These are phyloP conservation scores for Pseudogymnoascus sp. DNA, from an alignment of 2,329 filamentous ascomycete species.

Conservation along the genomic window DNA sequence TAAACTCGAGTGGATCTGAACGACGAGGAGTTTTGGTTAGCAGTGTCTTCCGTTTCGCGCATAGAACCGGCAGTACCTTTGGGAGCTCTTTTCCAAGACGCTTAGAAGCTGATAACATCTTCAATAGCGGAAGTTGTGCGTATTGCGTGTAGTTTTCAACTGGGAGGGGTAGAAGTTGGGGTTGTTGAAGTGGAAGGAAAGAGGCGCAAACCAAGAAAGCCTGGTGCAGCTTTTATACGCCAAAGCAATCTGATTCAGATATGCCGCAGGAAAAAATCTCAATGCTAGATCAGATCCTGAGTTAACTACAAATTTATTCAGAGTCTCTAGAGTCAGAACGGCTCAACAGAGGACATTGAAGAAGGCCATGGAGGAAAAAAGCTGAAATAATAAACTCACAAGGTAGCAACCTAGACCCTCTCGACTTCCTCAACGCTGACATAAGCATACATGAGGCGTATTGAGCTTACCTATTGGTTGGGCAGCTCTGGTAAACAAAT, in stretches of 20 bases:
- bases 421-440: background rate
- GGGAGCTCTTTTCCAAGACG: constrained; percentile 50
- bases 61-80: constrained; percentile 37
- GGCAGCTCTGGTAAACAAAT: constrained; percentile 1
- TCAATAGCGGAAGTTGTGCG: background rate
- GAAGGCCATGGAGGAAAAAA: background rate
- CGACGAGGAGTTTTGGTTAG: background rate
- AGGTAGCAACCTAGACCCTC: background rate
- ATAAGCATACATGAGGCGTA: background rate
- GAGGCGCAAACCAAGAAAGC: constrained; percentile 8
- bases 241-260: constrained; percentile 2
- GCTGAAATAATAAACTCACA: constrained; percentile 2
- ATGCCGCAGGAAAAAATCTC: background rate
- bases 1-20: constrained; percentile 26
- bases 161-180: background rate
- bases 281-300: background rate
- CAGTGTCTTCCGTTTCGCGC: background rate
- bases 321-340: background rate
- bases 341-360: background rate
- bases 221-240: constrained; percentile 6
- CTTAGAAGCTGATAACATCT: constrained; percentile 40
- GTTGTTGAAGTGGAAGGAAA: constrained; percentile 2
- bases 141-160: background rate
- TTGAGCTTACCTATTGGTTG: background rate
- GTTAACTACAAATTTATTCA: background rate